These are phyloP conservation scores for Ambrosia trifida DNA, from an alignment of 129 eudicot genomes.

Conservation along the genomic window DNA sequence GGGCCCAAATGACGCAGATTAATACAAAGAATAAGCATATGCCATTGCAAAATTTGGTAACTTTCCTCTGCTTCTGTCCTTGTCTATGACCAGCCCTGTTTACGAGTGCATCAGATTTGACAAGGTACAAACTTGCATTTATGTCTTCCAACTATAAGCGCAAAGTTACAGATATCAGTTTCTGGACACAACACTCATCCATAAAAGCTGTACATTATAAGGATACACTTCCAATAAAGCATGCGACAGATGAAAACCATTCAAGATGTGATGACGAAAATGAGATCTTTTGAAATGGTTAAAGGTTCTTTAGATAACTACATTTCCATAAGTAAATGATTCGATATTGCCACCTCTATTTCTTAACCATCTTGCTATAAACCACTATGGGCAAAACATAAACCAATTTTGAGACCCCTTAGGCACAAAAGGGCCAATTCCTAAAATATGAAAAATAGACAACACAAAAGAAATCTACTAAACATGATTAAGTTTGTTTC, in stretches of 20 bases:
- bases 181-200: slow-evolving; percentile 14
- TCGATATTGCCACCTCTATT: neutral
- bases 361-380: slow-evolving; percentile 10
- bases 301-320: neutral
- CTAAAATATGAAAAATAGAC: slow-evolving; percentile 14
- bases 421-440: neutral
- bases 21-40: slow-evolving; percentile 86
- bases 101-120: slow-evolving; percentile 88
- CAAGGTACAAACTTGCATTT: slow-evolving; percentile 99
- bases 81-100: slow-evolving; percentile 84
- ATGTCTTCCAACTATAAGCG: slow-evolving; percentile 96
- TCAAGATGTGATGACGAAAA: slow-evolving; percentile 7
- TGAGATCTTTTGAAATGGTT: neutral
- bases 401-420: neutral
- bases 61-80: slow-evolving; percentile 90
- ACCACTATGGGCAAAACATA: neutral
- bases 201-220: slow-evolving; percentile 12
- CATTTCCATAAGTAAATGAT: neutral
- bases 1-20: slow-evolving; percentile 97
- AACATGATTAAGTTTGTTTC: slow-evolving; percentile 13
- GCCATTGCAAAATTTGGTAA: slow-evolving; percentile 91
- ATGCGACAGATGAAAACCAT: slow-evolving; percentile 24
- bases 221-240: slow-evolving; percentile 20
- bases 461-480: slow-evolving; percentile 13
- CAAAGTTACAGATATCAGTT: slow-evolving; percentile 38